Base-by-base conservation (phyloP, 1,284 basidiomycete genomes). In the Ceratobasidium sp. region DNA sequence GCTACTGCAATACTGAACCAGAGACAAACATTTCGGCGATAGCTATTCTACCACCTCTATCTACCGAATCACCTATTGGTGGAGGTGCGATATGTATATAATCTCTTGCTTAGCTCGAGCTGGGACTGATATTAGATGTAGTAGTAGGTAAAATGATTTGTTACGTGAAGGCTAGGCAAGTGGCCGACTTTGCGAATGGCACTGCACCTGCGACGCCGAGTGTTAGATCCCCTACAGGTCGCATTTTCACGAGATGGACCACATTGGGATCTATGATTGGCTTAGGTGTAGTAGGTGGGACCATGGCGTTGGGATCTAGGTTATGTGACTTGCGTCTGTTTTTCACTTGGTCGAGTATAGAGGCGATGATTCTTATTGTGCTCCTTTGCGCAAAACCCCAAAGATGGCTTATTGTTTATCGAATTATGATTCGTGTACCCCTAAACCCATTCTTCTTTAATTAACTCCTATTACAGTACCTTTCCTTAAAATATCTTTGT, bases 1-100 rank as follows among this genome's bases (percentile, higher is more conserved):
- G 41, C 59, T 8, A 64, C 43, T 2, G 35, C 23, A 3, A 64
- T 4, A 38, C 62, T 11, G 16, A 23, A 3, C 50, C 28, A 14
- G 14, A 26, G 11, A 9, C n/a, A 2, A 44, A 3, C 8, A 47
- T n/a, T 3, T 54, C 64, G 11, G 43, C 46, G 26, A n/a, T 9
- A 16, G 1, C 21, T 14, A 49, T 30, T 11, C 9, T 7, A 6
- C 41, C 49, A 2, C 14, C 35, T 16, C 6, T 6, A 2, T 6
- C 64, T 14, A 55, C 64, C 2, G 11, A 49, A 18, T 49, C 50
- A 3, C 64, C 64, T 9, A 18, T 28, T 26, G 50, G 64, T 21
- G 64, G 64, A 43, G 64, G 64, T 18, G 64, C 64, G 9, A 67
- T 5, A n/a, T 67, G 64, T 26, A 49, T 67, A 9, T 49, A 67